Percentiles rank a stretch among this genome's conserved stretches.
phyloP scores from a whole-genome alignment of 257 asterid species.

The Henckelia pumila region DNA sequence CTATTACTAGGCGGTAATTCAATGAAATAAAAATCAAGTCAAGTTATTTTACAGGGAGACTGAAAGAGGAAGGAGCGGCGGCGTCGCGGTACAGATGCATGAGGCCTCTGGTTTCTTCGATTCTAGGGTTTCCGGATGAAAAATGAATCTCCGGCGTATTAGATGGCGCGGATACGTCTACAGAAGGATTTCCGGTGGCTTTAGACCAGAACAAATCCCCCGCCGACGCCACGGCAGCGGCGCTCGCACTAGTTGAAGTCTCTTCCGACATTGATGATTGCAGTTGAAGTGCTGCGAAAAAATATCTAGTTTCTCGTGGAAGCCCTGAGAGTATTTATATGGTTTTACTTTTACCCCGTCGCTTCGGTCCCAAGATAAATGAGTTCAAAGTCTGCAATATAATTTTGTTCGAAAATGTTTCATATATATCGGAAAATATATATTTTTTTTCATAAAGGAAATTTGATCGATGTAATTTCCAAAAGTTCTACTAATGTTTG shows the following conservation, averaged over 20 bases:
- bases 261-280: slow-evolving; percentile 40
- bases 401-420: no score
- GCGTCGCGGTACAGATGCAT: slow-evolving; percentile 71
- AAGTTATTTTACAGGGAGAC: slow-evolving; percentile 54
- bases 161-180: slow-evolving; percentile 22
- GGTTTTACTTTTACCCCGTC: no score
- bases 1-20: neutral
- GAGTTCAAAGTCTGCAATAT: no score
- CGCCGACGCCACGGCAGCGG: slow-evolving; percentile 41
- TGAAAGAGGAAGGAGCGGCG: slow-evolving; percentile 35
- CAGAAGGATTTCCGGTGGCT: slow-evolving; percentile 24
- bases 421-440: no score
- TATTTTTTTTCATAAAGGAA: no score
- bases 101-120: slow-evolving; percentile 89
- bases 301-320: neutral
- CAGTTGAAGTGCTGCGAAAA: neutral
- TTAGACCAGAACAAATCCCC: slow-evolving; percentile 32
- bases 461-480: no score
- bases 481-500: no score
- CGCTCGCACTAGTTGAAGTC: slow-evolving; percentile 57
- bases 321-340: neutral
- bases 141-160: slow-evolving; percentile 54
- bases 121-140: slow-evolving; percentile 98
- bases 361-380: no score
- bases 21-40: slow-evolving; percentile 4